phyloP scores from a whole-genome alignment of 768 basidiomycete genomes.

The Pisolithus microcarpus region DNA sequence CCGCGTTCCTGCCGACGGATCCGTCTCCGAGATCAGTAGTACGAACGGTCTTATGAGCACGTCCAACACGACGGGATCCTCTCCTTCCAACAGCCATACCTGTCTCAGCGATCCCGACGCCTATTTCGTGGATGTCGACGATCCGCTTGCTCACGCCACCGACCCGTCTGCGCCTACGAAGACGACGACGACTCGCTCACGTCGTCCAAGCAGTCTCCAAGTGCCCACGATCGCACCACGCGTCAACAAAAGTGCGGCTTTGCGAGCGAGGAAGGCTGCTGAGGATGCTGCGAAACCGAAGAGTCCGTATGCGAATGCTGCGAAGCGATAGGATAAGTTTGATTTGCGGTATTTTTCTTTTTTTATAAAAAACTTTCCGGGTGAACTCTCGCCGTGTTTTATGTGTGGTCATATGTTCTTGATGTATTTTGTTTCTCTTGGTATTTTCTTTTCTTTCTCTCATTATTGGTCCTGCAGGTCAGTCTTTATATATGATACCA shows the following conservation, averaged over 20 bases:
- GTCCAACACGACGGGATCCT: conserved; percentile 8
- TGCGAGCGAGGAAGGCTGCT: conserved; percentile 63
- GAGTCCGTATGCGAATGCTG: conserved; percentile 27
- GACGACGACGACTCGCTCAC: conserved; percentile 6
- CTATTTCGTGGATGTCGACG: conserved; percentile 3
- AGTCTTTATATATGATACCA: too few relatives aligned
- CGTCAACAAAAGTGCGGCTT: conserved; percentile 64
- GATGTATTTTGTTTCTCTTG: too few relatives aligned
- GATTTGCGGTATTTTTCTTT: too few relatives aligned
- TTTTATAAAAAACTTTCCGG: too few relatives aligned
- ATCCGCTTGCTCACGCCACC: conserved; percentile 1
- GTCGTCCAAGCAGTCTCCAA: conserved; percentile 51
- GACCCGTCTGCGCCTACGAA: conserved; percentile 22
- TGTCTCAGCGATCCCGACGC: conserved; percentile 15
- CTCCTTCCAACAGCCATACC: background rate
- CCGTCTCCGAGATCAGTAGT: background rate
- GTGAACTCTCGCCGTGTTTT: too few relatives aligned
- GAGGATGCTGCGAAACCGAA: conserved; percentile 25
- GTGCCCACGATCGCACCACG: conserved; percentile 61
- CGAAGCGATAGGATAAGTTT: conserved; percentile 13
- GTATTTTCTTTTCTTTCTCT: too few relatives aligned
- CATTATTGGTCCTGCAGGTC: too few relatives aligned
- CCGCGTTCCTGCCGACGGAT: conserved; percentile 20
- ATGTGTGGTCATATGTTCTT: too few relatives aligned
- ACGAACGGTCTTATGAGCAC: conserved; percentile 23